phyloP scores from a whole-genome alignment of 371 early-diverging fungal species.

The Nosema granulosis region DNA sequence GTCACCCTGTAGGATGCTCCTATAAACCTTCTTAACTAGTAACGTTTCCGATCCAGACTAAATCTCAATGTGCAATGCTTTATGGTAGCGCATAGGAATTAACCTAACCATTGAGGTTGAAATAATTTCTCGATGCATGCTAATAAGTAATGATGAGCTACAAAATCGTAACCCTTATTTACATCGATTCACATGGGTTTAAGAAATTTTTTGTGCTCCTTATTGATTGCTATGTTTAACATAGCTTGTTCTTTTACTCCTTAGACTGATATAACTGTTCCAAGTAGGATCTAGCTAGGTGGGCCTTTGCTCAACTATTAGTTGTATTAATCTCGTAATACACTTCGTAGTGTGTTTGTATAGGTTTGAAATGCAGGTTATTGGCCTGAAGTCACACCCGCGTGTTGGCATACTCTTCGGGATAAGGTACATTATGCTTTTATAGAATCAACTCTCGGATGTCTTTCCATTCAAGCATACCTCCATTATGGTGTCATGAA shows the following conservation, averaged over 20 bases:
- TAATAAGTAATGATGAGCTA: constrained; percentile 6
- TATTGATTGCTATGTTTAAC: constrained; percentile 13
- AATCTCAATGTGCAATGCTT: background rate
- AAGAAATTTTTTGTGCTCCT: background rate
- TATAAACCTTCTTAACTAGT: background rate
- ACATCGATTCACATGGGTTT: background rate
- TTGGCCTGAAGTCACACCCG: constrained; percentile 30
- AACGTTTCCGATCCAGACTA: background rate
- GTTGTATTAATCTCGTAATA: background rate
- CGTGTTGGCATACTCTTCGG: constrained; percentile 20
- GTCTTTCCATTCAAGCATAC: too few relatives aligned
- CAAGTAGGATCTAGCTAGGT: constrained; percentile 24
- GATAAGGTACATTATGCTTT: constrained; percentile 27
- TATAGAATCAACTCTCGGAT: constrained; percentile 32
- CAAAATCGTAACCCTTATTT: background rate
- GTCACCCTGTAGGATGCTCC: constrained; percentile 26
- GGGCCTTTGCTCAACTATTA: constrained; percentile 13
- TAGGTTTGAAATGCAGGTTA: constrained; percentile 24
- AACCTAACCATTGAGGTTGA: background rate
- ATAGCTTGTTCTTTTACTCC: constrained; percentile 40
- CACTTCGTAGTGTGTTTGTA: constrained; percentile 22
- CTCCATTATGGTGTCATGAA: too few relatives aligned
- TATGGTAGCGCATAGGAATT: background rate
- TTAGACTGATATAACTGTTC: constrained; percentile 21
- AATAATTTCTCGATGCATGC: background rate